A percentile compares a stretch with the other conserved stretches of the same genome.
These are phyloP conservation scores for Podospora comata DNA, from an alignment of 495 filamentous ascomycete genomes.

Conservation along the genomic window DNA sequence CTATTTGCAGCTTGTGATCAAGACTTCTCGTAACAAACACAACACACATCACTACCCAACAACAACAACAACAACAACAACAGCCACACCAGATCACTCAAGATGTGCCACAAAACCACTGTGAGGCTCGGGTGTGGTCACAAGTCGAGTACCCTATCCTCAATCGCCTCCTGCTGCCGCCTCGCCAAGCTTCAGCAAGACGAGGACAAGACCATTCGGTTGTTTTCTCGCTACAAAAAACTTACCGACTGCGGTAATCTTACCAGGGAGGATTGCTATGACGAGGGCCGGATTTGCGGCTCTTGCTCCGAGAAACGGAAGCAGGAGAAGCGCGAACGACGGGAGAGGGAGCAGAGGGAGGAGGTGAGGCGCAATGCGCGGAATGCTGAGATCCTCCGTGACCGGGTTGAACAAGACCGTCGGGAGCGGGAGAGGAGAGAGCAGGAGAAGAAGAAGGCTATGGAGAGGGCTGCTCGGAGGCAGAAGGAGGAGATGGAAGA, in stretches of 20 bases:
- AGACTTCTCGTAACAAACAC: neutral
- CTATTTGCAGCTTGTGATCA: neutral
- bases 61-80: neutral
- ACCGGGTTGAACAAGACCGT: neutral
- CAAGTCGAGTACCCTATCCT: neutral
- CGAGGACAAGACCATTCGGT: neutral
- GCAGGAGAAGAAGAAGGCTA: neutral
- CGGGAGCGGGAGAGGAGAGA: neutral
- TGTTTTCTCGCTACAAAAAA: neutral
- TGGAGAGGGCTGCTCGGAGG: neutral
- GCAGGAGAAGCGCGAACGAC: neutral
- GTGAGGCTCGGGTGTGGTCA: neutral
- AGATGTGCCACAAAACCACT: neutral
- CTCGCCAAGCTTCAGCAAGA: neutral
- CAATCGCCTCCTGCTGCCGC: neutral
- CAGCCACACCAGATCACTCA: neutral
- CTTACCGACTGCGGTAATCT: neutral
- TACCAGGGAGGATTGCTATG: neutral
- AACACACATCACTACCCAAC: constrained; percentile 2
- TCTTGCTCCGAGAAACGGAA: neutral
- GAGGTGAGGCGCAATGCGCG: neutral
- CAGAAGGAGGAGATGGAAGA: neutral
- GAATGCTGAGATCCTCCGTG: neutral
- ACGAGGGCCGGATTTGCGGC: neutral
- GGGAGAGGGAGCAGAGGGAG: neutral